Evolutionary conservation across 768 basidiomycete genomes (phyloP), one percentile per base, ranked within the genome.

Genomic region (Chlorophyllum brunneum): DNA sequence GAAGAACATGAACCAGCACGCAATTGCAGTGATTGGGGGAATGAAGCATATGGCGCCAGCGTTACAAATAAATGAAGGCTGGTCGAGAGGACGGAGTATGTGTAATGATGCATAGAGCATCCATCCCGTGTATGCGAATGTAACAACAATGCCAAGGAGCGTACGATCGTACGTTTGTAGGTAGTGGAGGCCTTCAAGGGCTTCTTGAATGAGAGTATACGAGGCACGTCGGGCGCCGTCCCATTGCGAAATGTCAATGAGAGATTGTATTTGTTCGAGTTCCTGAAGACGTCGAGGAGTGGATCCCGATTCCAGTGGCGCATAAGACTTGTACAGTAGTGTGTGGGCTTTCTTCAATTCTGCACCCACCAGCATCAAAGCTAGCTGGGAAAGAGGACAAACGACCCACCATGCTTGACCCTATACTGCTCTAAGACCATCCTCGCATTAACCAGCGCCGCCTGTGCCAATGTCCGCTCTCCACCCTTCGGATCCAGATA

Each of bases 131-230:
- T 94, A 93, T 1, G 88, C 89, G 5, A 75, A 62, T 1, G 77
- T 77, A 44, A 92, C 90, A 56, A 93, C 81, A 2, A 61, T 69
- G 13, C 83, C 79, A 24, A 94, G 84, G 39, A 92, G 67, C 26
- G 79, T 70, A 15, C 88, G 82, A 61, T 94, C 89, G 64, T 92
- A 93, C 63, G 88, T 92, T 65, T 92, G 86, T 4, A 92, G 77
- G 61, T 92, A 92, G 27, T 83, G 81, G 27, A 91, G 67, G 0
- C 89, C 90, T 31, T 71, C 67, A 4, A 91, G 69, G 4, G 77
- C 72, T 9, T 70, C 59, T 33, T 73, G 54, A 39, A 88, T 83
- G 9, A 91, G 72, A n/a, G 75, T 65, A 2, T 68, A 63, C 1
- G 85, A 81, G 20, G 65, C 63, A 9, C 63, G 57, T 29, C 84